These are phyloP conservation scores for Dendrobium nobile DNA, from an alignment of 106 monocot genomes.

Conservation along the genomic window DNA sequence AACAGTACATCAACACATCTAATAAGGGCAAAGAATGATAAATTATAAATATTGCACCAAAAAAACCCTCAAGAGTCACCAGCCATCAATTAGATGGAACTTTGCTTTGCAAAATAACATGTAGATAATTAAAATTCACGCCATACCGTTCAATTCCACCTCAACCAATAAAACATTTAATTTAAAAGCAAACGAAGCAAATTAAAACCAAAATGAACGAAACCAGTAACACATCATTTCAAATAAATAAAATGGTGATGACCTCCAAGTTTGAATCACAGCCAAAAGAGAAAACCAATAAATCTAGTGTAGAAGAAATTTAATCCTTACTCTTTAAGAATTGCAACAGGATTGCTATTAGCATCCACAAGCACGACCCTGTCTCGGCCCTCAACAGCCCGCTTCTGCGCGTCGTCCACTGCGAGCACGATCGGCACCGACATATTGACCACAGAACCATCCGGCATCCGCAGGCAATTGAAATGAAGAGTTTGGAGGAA, in stretches of 20 bases:
- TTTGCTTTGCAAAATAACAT: neutral
- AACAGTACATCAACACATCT: too few species aligned
- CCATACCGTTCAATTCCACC: too few species aligned
- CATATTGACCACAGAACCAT: conserved; percentile 81
- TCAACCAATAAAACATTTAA: neutral
- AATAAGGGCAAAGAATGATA: neutral
- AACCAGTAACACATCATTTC: neutral
- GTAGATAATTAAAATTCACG: neutral
- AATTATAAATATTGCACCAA: neutral
- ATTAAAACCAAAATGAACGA: neutral
- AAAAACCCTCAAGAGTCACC: neutral
- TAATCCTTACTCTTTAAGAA: conserved; percentile 59
- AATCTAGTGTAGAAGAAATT: neutral
- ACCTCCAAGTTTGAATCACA: neutral
- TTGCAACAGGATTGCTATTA: conserved; percentile 37
- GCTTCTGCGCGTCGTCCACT: conserved; percentile 67
- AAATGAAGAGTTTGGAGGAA: conserved; percentile 99
- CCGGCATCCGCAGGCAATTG: conserved; percentile 62
- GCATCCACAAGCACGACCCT: conserved; percentile 49
- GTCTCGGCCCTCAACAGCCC: conserved; percentile 37
- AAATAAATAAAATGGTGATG: neutral
- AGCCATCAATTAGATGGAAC: neutral
- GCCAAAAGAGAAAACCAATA: neutral
- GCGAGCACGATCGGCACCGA: conserved; percentile 95
- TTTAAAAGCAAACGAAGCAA: neutral